Conservation (phyloP, 176 grass and related monocot genomes). For the Raddia guianensis region DNA sequence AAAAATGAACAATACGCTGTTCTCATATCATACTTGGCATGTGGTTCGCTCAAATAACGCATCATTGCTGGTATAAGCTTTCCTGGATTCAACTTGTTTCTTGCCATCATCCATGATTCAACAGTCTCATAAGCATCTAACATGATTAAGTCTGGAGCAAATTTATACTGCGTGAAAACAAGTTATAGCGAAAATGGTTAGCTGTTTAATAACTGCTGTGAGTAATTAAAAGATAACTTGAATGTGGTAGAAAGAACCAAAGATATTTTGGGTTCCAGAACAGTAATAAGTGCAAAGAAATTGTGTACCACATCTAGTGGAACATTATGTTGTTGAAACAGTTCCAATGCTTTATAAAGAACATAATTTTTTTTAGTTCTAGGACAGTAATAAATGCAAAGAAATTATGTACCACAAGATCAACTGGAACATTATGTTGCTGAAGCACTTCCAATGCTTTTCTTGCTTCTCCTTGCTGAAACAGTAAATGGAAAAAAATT, state of each 20-base stretch:
- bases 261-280: neutral
- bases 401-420: slow-evolving; percentile 74
- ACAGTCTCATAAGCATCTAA: slow-evolving; percentile 97
- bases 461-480: slow-evolving; percentile 97
- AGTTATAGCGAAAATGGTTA: neutral
- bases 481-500: slow-evolving; percentile 34
- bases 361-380: neutral
- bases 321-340: slow-evolving; percentile 85
- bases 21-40: slow-evolving; percentile 73
- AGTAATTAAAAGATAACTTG: slow-evolving; percentile 29
- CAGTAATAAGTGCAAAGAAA: slow-evolving; percentile 23
- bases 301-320: slow-evolving; percentile 75
- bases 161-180: slow-evolving; percentile 87
- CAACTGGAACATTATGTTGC: slow-evolving; percentile 74
- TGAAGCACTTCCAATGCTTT: slow-evolving; percentile 95
- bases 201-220: neutral
- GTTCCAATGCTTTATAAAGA: slow-evolving; percentile 93
- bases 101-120: slow-evolving; percentile 96
- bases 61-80: slow-evolving; percentile 99
- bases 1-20: slow-evolving; percentile 3
- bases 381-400: slow-evolving; percentile 28
- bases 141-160: slow-evolving; percentile 96
- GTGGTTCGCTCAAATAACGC: slow-evolving; percentile 98
- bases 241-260: neutral
- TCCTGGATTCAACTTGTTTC: slow-evolving; percentile 91